Percentiles rank a stretch among this genome's conserved stretches.
These are phyloP conservation scores for Coemansia sp. DNA, from an alignment of 192 early-diverging fungal species.

Conservation along the genomic window DNA sequence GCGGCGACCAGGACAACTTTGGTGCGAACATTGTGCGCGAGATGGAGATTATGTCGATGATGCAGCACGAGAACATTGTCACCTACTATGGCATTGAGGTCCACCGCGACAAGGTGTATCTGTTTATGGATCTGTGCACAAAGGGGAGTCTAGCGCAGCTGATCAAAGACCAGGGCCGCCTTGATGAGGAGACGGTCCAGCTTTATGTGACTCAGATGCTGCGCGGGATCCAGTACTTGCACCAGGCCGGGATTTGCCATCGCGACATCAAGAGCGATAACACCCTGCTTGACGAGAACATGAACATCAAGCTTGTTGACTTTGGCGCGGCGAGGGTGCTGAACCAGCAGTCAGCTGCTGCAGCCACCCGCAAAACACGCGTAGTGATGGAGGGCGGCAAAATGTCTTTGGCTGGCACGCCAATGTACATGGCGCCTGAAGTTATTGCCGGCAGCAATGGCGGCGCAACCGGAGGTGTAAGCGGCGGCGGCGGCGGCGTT, in stretches of 20 bases:
- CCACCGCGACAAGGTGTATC: constrained; percentile 80
- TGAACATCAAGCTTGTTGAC: constrained; percentile 81
- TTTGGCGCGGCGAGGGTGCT: constrained; percentile 91
- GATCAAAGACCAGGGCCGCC: constrained; percentile 72
- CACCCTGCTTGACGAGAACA: constrained; percentile 75
- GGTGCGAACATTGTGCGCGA: constrained; percentile 74
- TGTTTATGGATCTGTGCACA: constrained; percentile 92
- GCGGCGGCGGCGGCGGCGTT: constrained; percentile 6
- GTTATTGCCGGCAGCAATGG: constrained; percentile 77
- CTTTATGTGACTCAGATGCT: constrained; percentile 81
- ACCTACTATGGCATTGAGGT: constrained; percentile 90
- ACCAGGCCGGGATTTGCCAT: constrained; percentile 82
- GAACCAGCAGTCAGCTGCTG: constrained; percentile 60
- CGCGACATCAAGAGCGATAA: constrained; percentile 87
- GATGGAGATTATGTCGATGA: constrained; percentile 88
- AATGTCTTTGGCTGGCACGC: constrained; percentile 58
- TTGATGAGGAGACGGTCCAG: constrained; percentile 72
- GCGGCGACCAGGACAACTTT: constrained; percentile 34
- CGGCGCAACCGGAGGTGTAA: constrained; percentile 42
- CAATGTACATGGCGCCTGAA: constrained; percentile 69
- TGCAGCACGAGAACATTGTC: constrained; percentile 88
- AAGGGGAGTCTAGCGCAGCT: constrained; percentile 70
- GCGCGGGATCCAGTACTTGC: constrained; percentile 81
- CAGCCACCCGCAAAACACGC: constrained; percentile 41
- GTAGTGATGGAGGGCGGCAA: constrained; percentile 11